Conservation (phyloP, 768 basidiomycete genomes). For the Gymnopilus junonius region DNA sequence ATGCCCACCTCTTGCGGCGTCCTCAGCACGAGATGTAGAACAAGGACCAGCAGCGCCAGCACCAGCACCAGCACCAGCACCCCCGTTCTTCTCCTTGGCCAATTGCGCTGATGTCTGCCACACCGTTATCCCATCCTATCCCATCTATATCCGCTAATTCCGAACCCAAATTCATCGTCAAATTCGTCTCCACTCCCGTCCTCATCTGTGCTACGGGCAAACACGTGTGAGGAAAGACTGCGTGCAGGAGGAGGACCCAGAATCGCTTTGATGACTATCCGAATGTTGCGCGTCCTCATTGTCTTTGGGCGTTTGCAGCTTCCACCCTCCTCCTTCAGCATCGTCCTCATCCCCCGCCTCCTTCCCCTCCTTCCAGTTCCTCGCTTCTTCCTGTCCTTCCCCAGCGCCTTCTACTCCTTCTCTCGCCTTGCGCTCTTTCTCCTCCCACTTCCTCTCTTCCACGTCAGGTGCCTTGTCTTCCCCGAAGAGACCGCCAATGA, state of each 20-base stretch:
- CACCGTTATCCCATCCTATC: conserved; percentile 30
- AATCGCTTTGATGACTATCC: not conserved
- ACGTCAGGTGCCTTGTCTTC: conserved; percentile 4
- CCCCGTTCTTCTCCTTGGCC: conserved; percentile 3
- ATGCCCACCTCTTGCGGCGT: not conserved
- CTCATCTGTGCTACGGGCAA: conserved; percentile 35
- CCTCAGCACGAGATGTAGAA: not conserved
- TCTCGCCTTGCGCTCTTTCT: conserved; percentile 43
- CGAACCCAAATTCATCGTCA: conserved; percentile 8
- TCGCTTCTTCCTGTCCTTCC: conserved; percentile 16
- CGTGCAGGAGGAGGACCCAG: conserved; percentile 25
- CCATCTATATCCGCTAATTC: conserved; percentile 1
- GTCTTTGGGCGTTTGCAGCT: too few relatives aligned
- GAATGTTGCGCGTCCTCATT: not conserved
- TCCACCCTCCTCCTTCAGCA: not conserved
- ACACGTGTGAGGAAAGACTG: conserved; percentile 44
- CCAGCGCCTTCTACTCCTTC: conserved; percentile 13
- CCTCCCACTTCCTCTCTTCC: conserved; percentile 16
- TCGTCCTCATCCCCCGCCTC: conserved; percentile 32
- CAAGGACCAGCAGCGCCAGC: not conserved
- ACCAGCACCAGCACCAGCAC: not conserved
- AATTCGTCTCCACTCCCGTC: conserved; percentile 18
- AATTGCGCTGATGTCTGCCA: conserved; percentile 22
- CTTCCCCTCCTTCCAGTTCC: conserved; percentile 9
- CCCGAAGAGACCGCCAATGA: conserved; percentile 17